phyloP scores from a whole-genome alignment of 2,329 filamentous ascomycete genomes.

The Endoconidiophora laricicola region DNA sequence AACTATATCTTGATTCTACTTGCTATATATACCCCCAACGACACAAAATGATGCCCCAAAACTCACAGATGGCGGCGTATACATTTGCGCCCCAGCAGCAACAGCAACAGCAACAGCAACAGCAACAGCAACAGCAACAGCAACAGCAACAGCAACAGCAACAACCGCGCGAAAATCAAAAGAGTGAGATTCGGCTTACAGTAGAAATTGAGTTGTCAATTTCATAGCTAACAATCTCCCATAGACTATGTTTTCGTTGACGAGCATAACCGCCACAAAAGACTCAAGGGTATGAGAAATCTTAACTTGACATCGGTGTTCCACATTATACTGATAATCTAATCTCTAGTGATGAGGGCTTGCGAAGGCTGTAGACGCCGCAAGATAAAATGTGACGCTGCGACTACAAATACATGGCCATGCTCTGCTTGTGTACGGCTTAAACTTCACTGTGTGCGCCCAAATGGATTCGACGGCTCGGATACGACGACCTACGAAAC shows the following conservation, averaged over 20 bases:
- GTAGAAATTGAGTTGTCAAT: neutral
- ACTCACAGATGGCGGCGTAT: slow-evolving; percentile 56
- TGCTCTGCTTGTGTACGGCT: slow-evolving; percentile 85
- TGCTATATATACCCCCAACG: too few species aligned
- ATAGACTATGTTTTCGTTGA: slow-evolving; percentile 97
- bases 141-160: slow-evolving; percentile 22
- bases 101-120: slow-evolving; percentile 22
- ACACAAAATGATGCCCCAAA: slow-evolving; percentile 41
- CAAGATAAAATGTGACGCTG: slow-evolving; percentile 97
- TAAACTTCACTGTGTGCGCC: slow-evolving; percentile 84
- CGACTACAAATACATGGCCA: slow-evolving; percentile 93
- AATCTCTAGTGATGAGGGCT: slow-evolving; percentile 71
- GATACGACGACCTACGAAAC: slow-evolving; percentile 16
- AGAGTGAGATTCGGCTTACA: slow-evolving; percentile 9
- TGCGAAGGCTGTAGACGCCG: slow-evolving; percentile 87
- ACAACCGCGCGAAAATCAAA: slow-evolving; percentile 17
- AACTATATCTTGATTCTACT: neutral
- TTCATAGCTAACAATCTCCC: slow-evolving; percentile 18
- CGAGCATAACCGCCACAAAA: slow-evolving; percentile 94
- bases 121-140: slow-evolving; percentile 18
- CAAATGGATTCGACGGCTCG: slow-evolving; percentile 51
- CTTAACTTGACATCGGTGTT: neutral
- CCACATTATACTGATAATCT: neutral
- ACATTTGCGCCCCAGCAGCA: slow-evolving; percentile 50
- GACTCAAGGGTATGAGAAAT: slow-evolving; percentile 59